Base-by-base conservation (phyloP, 345 rosid species). In the Carallia brachiata region DNA sequence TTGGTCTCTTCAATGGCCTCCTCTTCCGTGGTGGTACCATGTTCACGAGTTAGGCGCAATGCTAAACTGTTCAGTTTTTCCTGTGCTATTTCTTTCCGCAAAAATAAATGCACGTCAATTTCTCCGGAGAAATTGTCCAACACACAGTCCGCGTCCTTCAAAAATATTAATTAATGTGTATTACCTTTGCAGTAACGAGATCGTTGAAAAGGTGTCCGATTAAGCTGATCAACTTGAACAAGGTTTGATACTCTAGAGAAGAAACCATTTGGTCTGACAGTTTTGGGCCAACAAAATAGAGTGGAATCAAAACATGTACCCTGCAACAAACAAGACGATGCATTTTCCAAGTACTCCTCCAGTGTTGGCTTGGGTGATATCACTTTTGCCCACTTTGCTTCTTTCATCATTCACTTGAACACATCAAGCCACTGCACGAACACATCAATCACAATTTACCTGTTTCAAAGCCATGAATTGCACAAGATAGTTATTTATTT, bases 281-380 rank as follows among this genome's bases (percentile, higher is more conserved):
- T 13, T 56, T 48, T 16, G 31, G 50, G 7, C 75, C 75, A 44
- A 65, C n/a, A 2, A 57, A 64, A 9, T 57, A 65, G 1, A 72
- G 34, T 8, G 75, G 75, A 1, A 64, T 50, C 4, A 64, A 44
- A 59, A 30, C 50, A 12, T 47, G n/a, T 0, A 58, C 64, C 75
- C 75, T 44, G 48, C 1, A 6, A 65, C 69, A 48, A 72, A 28
- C 17, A 57, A 54, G 0, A 65, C 70, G 6, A 64, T 44, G 56
- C 69, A 15, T 56, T 62, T 19, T 61, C 62, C 37, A 72, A 47
- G 28, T 72, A 72, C 4, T 72, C 69, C n/a, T 72, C 63, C 65
- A 72, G 2, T 16, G 69, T 7, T 18, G 75, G 75, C 6, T 10
- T 9, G 47, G 64, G n/a, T 8, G 55, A 9, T 36, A 56, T 28